Percentiles rank a stretch among this genome's conserved stretches.
Evolutionary conservation across 164 flowering plant genomes (phyloP).

Genomic region (Liriodendron chinense): DNA sequence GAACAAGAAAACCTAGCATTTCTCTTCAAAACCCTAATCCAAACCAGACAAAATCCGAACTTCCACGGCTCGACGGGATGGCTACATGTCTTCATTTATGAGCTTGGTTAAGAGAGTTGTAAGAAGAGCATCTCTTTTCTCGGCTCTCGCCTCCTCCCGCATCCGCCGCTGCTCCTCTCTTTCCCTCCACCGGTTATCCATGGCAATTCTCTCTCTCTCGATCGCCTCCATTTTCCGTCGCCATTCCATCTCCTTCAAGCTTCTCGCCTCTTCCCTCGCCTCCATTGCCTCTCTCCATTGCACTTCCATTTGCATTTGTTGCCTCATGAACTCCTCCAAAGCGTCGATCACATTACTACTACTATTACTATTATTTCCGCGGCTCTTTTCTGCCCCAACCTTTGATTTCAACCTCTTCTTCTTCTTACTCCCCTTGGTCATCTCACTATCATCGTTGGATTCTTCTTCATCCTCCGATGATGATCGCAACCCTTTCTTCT

Average conservation of each 20-base stretch:
- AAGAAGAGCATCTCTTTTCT: constrained; percentile 77
- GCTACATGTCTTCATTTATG: constrained; percentile 35
- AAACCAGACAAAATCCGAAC: background rate
- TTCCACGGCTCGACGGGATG: background rate
- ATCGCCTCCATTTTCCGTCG: constrained; percentile 66
- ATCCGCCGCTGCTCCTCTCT: constrained; percentile 75
- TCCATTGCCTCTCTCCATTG: constrained; percentile 65
- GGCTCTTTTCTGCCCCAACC: background rate
- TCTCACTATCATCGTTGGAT: constrained; percentile 44
- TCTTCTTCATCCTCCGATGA: constrained; percentile 69
- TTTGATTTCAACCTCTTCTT: constrained; percentile 27
- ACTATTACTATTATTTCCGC: background rate
- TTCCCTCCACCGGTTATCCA: constrained; percentile 83
- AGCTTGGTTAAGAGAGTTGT: constrained; percentile 70
- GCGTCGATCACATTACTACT: constrained; percentile 38
- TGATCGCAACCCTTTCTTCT: constrained; percentile 39
- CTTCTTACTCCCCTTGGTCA: constrained; percentile 21
- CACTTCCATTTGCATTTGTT: constrained; percentile 68
- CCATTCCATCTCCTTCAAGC: constrained; percentile 75
- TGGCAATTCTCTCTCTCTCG: constrained; percentile 71
- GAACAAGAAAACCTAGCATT: background rate
- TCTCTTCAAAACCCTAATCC: background rate
- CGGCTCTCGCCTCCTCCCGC: constrained; percentile 85
- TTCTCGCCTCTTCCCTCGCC: constrained; percentile 71
- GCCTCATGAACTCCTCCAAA: constrained; percentile 71